Conservation (phyloP, 169 alveolate genomes). For the Plasmodium blacklocki region DNA sequence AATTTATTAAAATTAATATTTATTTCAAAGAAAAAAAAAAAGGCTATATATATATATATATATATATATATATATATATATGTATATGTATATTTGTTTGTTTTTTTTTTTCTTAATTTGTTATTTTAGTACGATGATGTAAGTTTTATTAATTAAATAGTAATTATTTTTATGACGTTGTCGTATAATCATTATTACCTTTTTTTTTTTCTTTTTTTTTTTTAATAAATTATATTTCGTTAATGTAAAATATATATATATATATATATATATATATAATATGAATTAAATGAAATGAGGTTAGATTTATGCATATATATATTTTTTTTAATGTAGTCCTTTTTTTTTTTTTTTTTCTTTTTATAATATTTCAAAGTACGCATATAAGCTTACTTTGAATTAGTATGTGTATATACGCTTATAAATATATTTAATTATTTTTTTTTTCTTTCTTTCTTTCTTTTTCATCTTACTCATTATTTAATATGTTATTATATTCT, state of each 20-base stretch:
- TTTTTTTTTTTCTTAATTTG: too few relatives aligned
- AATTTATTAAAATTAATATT: too few relatives aligned
- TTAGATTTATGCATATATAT: not conserved
- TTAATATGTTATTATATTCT: not conserved
- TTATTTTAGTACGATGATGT: too few relatives aligned
- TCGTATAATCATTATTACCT: not conserved
- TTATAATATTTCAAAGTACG: not conserved
- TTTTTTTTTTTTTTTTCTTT: not conserved
- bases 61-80: too few relatives aligned
- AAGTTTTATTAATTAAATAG: not conserved
- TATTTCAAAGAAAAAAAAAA: too few relatives aligned
- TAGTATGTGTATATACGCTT: conserved; percentile 22
- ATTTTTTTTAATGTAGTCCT: not conserved
- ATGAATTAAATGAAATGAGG: not conserved
- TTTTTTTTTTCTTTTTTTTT: conserved; percentile 3
- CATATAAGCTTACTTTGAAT: conserved; percentile 2
- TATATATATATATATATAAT: not conserved
- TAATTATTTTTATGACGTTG: conserved; percentile 5
- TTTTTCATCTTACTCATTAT: not conserved
- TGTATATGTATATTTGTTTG: too few relatives aligned
- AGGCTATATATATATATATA: too few relatives aligned
- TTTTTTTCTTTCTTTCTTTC: not conserved
- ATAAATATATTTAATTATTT: not conserved
- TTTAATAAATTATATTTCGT: not conserved
- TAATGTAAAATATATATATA: not conserved